A percentile compares a stretch with the other conserved stretches of the same genome.
These are phyloP conservation scores for Gracilaria vermiculophylla DNA, from an alignment of 23 red algal genomes.

Conservation along the genomic window DNA sequence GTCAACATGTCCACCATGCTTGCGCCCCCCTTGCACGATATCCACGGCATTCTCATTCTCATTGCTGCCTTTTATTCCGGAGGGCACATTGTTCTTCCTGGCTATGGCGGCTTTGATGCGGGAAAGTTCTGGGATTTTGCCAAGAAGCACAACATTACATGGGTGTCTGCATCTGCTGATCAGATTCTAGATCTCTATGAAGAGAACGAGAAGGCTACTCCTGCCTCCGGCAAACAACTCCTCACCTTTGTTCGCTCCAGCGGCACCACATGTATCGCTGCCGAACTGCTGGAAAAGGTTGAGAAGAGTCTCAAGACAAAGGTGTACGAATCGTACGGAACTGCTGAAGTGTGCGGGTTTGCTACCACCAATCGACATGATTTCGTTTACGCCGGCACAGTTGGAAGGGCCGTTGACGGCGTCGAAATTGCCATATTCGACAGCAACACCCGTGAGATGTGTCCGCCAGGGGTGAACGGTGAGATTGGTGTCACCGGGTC, in stretches of 20 bases:
- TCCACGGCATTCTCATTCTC: constrained; percentile 77
- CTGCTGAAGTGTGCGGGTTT: constrained; percentile 70
- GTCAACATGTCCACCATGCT: constrained; percentile 64
- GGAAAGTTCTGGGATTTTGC: constrained; percentile 78
- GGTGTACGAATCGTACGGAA: constrained; percentile 74
- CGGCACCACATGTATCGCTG: constrained; percentile 33
- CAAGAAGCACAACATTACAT: constrained; percentile 65
- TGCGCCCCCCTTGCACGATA: constrained; percentile 51
- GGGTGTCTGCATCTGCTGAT: constrained; percentile 52
- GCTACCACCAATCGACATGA: constrained; percentile 51
- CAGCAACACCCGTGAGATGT: constrained; percentile 28
- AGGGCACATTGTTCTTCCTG: constrained; percentile 73
- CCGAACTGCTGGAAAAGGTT: constrained; percentile 40
- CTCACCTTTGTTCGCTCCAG: constrained; percentile 75
- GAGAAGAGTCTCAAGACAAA: constrained; percentile 49
- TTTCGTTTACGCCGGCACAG: background rate
- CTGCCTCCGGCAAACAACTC: background rate
- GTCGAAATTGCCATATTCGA: constrained; percentile 66
- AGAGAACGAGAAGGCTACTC: constrained; percentile 33
- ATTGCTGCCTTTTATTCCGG: constrained; percentile 76
- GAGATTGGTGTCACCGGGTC: constrained; percentile 61
- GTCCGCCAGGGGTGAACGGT: constrained; percentile 23
- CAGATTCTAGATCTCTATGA: constrained; percentile 66
- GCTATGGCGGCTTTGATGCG: constrained; percentile 57
- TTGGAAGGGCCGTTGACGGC: constrained; percentile 59